A percentile compares a stretch with the other conserved stretches of the same genome.
phyloP scores from a whole-genome alignment of 31 red algal species.

The Asparagopsis taxiformis region DNA sequence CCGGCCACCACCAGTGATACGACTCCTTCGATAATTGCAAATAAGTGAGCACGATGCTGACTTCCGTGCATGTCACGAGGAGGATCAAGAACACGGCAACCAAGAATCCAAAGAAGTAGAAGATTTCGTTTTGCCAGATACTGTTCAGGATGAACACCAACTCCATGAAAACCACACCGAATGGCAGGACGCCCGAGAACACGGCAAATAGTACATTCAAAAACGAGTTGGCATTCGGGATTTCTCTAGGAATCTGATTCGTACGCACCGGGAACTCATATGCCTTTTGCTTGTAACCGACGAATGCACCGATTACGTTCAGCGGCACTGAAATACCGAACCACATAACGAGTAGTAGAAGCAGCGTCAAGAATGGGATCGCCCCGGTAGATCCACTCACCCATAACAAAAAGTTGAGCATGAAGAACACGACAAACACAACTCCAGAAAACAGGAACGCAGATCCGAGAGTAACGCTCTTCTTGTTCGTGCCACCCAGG shows the following conservation, averaged over 20 bases:
- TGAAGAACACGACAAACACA: slow-evolving; percentile 81
- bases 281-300: slow-evolving; percentile 78
- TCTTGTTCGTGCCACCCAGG: slow-evolving; percentile 75
- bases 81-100: slow-evolving; percentile 80
- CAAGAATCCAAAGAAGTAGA: slow-evolving; percentile 94
- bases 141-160: slow-evolving; percentile 96
- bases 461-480: slow-evolving; percentile 83
- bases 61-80: slow-evolving; percentile 79
- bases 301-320: slow-evolving; percentile 80
- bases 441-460: slow-evolving; percentile 89
- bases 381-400: slow-evolving; percentile 76
- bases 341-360: slow-evolving; percentile 89
- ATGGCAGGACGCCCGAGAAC: slow-evolving; percentile 86
- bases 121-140: slow-evolving; percentile 85
- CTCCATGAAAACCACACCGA: slow-evolving; percentile 91
- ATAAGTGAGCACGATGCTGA: slow-evolving; percentile 82
- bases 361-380: slow-evolving; percentile 83
- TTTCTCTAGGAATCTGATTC: slow-evolving; percentile 85
- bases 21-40: slow-evolving; percentile 87
- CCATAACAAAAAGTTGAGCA: slow-evolving; percentile 84
- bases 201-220: slow-evolving; percentile 41
- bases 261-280: slow-evolving; percentile 87
- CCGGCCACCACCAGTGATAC: slow-evolving; percentile 90
- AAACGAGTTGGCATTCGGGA: slow-evolving; percentile 59
- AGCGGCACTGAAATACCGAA: slow-evolving; percentile 96